Base-by-base conservation (phyloP, 2,329 filamentous ascomycete species). In the Aspergillus pseudoterreus region DNA sequence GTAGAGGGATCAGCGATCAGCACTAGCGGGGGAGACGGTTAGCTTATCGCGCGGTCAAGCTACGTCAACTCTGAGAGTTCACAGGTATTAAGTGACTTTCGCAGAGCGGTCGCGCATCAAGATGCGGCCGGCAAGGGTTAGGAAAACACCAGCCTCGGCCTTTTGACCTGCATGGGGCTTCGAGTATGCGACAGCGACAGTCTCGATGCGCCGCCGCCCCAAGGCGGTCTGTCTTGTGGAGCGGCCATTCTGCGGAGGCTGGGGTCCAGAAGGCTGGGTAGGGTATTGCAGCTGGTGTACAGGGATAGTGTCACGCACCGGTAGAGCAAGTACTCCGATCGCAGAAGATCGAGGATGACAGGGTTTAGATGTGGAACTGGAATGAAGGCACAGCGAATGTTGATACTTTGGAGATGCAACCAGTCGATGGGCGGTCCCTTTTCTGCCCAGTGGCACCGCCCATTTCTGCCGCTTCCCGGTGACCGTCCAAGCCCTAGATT, bases 361-460 rank as follows among this genome's bases (percentile, higher is more conserved):
- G 19, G 3, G 39, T 14, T 19, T 17, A 8, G 15, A 38, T 5
- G 35, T 38, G 6, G 14, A 5, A n/a, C 12, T n/a, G 15, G 35
- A 21, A 22, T 19, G 39, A 21, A 4, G 15, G 15, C 8, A 42
- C 11, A 19, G 39, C 10, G 19, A 17, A 15, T 22, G 39, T 19
- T 21, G 15, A 21, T 42, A 30, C 27, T 30, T 30, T 30, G 27
- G 27, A 8, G 27, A 30, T 30, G 27, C 27, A 30, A 11, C 27
- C 27, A 30, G 27, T 30, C 27, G 41, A 32, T 27, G n/a, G 35
- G 44, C 45, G 41, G 10, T 2, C 11, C 6, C 4, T 17, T 19
- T 53, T 53, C 47, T 54, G 52, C 52, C 43, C 5, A 5, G 4
- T n/a, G 12, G 2, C 38, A 49, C 52, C 52, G 52, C 46, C 43